Base-by-base conservation (phyloP, 1,284 basidiomycete genomes). In the Meripilus lineatus region DNA sequence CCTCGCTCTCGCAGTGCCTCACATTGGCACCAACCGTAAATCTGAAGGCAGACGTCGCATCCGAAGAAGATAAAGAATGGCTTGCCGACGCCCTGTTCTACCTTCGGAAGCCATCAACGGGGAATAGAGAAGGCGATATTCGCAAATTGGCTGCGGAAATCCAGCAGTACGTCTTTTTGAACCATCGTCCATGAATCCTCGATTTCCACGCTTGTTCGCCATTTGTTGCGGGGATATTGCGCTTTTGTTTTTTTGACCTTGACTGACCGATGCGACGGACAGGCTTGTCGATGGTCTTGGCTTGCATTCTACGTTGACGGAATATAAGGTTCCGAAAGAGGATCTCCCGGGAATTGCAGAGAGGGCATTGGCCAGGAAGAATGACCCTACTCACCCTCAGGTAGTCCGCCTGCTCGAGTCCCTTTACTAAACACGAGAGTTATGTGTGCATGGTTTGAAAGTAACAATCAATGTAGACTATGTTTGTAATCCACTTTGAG, bases 11-110 rank as follows among this genome's bases (percentile, higher is more conserved):
- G 18, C 50, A 84, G 84, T 91, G 89, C 61, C 66, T 91, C 40
- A 90, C 89, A 2, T 75, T 92, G 23, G 71, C 79, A 1, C 71
- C 81, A 0, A 77, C 79, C 24, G 75, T 89, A 17, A 65, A 60
- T 1, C 63, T 86, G 21, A 74, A 84, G 59, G 72, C 81, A 0
- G 68, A 74, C 46, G 58, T 72, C 20, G 76, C 74, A 1, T 74
- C 74, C 2, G 58, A 70, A 23, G 74, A 77, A 43, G 73, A 85
- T 54, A 84, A 83, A 58, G 68, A 75, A 45, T 67, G 65, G 47
- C 69, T 85, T 2, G 74, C 81, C 2, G 65, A 66, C 25, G 64
- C 75, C 0, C 62, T 85, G 21, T 77, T 75, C 55, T 73, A 83
- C 56, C 64, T 85, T 20, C 66, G 66, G 22, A 64, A 78, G 49